Evolutionary conservation across 2,329 filamentous ascomycete genomes (phyloP), one percentile per base, ranked within the genome.

Genomic region (Dactylellina drechsleri): DNA sequence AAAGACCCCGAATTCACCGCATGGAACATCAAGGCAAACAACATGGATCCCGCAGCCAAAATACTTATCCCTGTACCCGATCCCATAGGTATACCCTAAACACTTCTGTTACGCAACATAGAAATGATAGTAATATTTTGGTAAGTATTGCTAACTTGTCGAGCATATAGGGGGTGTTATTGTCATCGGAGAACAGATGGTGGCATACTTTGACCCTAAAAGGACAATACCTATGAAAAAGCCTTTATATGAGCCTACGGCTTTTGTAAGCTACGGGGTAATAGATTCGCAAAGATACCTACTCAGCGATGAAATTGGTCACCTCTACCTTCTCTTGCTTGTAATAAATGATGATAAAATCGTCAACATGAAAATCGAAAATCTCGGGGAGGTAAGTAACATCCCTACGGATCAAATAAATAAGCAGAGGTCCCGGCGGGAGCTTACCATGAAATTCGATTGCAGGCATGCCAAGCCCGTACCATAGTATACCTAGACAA

Each of bases 261-360:
- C 97, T 41, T 98, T 96, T 78, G 90, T 95, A n/a, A 89, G 92
- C 1, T 99, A 94, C 93, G 91, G 91, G 76, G 88, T 90, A 79
- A 89, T 95, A 60, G 92, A 98, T 79, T 88, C 89, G 23, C 89
- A 90, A 45, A 87, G 90, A 79, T 98, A 93, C 83, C 85, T 97
- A n/a, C 83, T 99, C 1, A 93, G 91, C 0, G 95, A 99, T 80
- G 93, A 97, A 79, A 97, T 95, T 80, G 94, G 95, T 15, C 87
- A 87, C 58, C 82, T 99, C 23, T 93, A 94, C 80, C 84, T 97
- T n/a, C 84, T 99, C 43, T 92, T 92, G 81, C 87, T 99, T 12
- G 82, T 91, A 13, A 85, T 92, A 1, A 85, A 86, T 56, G 84
- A 86, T 8, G 85, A 87, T 2, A 87, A 89, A 15, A 91, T 97